Base-by-base conservation (phyloP, 2,329 filamentous ascomycete genomes). In the Aspergillus persii region DNA sequence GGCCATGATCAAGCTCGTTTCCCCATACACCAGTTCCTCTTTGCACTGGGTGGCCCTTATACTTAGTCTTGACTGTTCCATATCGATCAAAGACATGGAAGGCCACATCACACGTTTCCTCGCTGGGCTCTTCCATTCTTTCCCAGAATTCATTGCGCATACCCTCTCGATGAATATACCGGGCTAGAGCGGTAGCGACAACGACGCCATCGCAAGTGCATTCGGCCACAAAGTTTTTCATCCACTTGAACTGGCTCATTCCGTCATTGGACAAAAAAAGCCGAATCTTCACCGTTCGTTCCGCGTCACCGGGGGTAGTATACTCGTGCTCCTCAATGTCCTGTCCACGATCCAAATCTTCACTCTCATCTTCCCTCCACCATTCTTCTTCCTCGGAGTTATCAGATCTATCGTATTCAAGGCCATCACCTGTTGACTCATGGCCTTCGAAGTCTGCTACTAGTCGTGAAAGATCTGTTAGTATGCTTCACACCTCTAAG, bases 51-150 rank as follows among this genome's bases (percentile, higher is more conserved):
- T 72, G 73, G 11, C 67, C 56, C 47, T 70, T 69, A 57, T 71
- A 73, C 50, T 76, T 71, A 27, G 60, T 36, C 48, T 70, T 71
- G 27, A 79, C 64, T 54, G 66, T 66, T 48, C 75, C 76, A 57
- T 77, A 78, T 27, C 71, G 64, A 58, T 78, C 71, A 59, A 78
- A 77, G 4, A 79, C 53, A 8, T 70, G 60, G 58, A 77, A 62
- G 12, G 70, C 75, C n/a, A 79, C 58, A 15, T 60, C 36, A 50
- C 68, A 67, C 18, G 68, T 65, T 39, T 73, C 71, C 57, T 63
- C 48, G 47, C 65, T 65, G 30, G 63, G 62, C 54, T 59, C 62
- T 54, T 77, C 71, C 70, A 78, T 77, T 3, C 70, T 57, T 30
- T 60, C 47, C 67, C 70, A 74, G 63, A 77, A 77, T 65, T 66